A percentile compares a stretch with the other conserved stretches of the same genome.
Evolutionary conservation across 108 stramenopile genomes (phyloP).

Genomic region (Discostella stelligeroides): DNA sequence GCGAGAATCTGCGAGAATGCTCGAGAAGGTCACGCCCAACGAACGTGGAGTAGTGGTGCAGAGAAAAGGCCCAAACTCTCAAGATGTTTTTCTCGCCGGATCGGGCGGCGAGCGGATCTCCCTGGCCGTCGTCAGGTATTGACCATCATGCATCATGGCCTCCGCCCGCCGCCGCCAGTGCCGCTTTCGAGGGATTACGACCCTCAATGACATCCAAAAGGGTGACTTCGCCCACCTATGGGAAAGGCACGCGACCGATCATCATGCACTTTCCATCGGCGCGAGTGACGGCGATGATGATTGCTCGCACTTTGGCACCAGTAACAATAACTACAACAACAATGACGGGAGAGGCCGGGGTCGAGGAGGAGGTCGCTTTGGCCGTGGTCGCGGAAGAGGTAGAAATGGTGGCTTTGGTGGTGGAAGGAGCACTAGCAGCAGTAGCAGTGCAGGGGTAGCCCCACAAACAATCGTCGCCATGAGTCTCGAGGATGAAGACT

Average conservation of each 20-base stretch:
- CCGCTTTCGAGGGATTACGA: background rate
- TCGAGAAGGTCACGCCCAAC: too few relatives aligned
- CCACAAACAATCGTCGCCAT: constrained; percentile 34
- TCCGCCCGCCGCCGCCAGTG: background rate
- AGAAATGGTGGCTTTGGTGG: constrained; percentile 12
- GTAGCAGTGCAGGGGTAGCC: constrained; percentile 19
- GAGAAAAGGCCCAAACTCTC: too few relatives aligned
- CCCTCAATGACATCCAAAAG: constrained; percentile 52
- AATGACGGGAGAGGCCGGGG: constrained; percentile 17
- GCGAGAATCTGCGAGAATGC: too few relatives aligned
- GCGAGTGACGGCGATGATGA: too few relatives aligned
- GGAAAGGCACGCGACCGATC: constrained; percentile 43
- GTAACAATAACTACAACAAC: constrained; percentile 9
- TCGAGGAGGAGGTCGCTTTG: constrained; percentile 16
- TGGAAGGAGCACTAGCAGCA: too few relatives aligned
- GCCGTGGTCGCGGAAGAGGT: constrained; percentile 14
- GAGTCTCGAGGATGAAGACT: constrained; percentile 41
- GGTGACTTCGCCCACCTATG: constrained; percentile 46
- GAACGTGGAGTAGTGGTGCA: too few relatives aligned
- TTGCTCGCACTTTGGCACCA: constrained; percentile 5
- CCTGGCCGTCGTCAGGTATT: too few relatives aligned
- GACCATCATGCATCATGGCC: too few relatives aligned
- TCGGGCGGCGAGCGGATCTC: too few relatives aligned
- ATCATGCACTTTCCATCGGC: background rate
- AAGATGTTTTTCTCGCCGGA: too few relatives aligned